Base-by-base conservation (phyloP, 345 rosid species). In the Noccaea bulbosa region DNA sequence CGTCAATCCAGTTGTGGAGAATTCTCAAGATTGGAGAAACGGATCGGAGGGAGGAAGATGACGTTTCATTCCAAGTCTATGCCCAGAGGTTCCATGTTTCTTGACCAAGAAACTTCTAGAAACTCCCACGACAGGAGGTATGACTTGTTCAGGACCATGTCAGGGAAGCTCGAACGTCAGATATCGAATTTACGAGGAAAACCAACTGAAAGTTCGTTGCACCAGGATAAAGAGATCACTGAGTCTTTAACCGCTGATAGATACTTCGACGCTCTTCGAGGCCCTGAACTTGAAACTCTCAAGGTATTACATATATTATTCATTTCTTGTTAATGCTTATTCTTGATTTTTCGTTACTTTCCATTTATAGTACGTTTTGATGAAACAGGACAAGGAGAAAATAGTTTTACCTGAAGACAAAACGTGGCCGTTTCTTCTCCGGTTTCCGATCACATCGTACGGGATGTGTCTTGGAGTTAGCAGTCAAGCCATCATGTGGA, bases 401-500 rank as follows among this genome's bases (percentile, higher is more conserved):
- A 85, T 86, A 49, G 80, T 90, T 14, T 83, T 93, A 30, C 98
- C 97, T 4, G 87, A 80, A 2, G 92, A 88, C 81, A 86, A 81
- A 82, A 78, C 48, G 16, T 93, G 98, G 97, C 98, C 98, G 16
- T 93, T 93, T 74, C 93, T 93, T 71, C 87, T 90, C 2, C 84
- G 97, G 17, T 93, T 17, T 70, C 89, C 93, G 0, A 62, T 93
- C 40, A 83, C 97, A 57, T 86, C 97, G 0, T 93, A 83, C 15
- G 96, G 98, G 79, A 87, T 93, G 77, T 90, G 98, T 75, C 90
- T 93, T 5, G 98, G 98, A 37, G 86, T 87, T 15, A 83, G 93
- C 74, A 93, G 97, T 81, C 97, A 93, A 83, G 96, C 97, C 15
- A 82, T 93, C 35, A 64, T 93, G 88, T 93, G 97, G 97, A 93